Conservation (phyloP, 148 eudicot species). For the Rhododendron mucronatum region DNA sequence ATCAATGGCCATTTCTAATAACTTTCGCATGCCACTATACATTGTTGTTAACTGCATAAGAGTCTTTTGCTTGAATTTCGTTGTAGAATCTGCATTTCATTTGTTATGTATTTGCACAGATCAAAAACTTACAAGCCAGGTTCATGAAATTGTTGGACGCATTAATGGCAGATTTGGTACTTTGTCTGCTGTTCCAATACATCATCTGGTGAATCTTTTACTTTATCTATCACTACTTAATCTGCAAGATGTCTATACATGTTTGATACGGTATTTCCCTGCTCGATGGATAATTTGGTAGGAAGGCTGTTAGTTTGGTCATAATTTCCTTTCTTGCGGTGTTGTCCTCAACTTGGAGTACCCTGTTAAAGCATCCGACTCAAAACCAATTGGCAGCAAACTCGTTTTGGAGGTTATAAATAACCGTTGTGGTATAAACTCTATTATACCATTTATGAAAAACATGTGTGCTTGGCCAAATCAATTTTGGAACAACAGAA, state of each 20-base stretch:
- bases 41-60: neutral
- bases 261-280: neutral
- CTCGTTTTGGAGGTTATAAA: too few species aligned
- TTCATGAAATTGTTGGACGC: conserved; percentile 93
- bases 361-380: too few species aligned
- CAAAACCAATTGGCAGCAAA: too few species aligned
- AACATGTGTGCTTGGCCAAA: neutral
- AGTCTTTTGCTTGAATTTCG: neutral
- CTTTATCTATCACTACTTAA: conserved; percentile 3
- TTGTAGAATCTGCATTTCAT: neutral
- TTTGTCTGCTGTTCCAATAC: conserved; percentile 76
- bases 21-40: neutral
- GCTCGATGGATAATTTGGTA: neutral
- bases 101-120: conserved; percentile 34
- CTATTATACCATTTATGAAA: neutral
- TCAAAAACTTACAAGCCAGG: conserved; percentile 92
- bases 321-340: neutral
- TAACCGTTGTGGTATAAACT: too few species aligned
- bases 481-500: neutral
- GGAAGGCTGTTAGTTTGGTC: neutral
- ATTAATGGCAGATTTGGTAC: conserved; percentile 92
- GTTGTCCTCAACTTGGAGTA: neutral
- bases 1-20: neutral
- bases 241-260: neutral
- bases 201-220: conserved; percentile 65